These are phyloP conservation scores for Cyberlindnera amylophila DNA, from an alignment of 805 yeast genomes.

Conservation along the genomic window DNA sequence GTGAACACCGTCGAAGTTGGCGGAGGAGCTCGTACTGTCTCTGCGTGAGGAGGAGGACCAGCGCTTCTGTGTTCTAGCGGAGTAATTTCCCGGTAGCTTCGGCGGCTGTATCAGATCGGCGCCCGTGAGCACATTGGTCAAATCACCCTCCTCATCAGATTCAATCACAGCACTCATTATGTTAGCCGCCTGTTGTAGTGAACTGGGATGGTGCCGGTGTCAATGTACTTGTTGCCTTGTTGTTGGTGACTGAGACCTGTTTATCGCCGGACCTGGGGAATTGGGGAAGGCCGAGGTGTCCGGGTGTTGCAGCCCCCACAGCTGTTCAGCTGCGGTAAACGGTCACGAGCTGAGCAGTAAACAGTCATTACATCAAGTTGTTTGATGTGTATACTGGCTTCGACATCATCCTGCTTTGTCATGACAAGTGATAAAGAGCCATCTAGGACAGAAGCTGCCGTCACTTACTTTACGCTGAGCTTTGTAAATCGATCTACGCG, in stretches of 20 bases:
- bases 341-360: no score
- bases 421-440: no score
- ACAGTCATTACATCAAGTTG: no score
- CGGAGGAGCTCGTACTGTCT: constrained; percentile 12
- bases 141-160: constrained; percentile 29
- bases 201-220: background rate
- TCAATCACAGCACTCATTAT: constrained; percentile 31
- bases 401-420: no score
- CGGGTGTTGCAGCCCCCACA: background rate
- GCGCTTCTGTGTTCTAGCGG: constrained; percentile 50
- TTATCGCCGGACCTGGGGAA: constrained; percentile 1
- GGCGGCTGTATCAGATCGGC: constrained; percentile 39
- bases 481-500: no score
- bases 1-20: constrained; percentile 60
- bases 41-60: constrained; percentile 36
- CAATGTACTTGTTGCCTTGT: background rate
- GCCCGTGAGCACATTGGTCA: constrained; percentile 19
- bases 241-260: background rate
- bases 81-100: constrained; percentile 45
- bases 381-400: no score
- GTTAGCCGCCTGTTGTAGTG: background rate
- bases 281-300: background rate
- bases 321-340: background rate
- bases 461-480: no score
- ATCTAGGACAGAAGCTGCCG: no score